Percentiles rank a stretch among this genome's conserved stretches.
Conservation (phyloP, 2,329 filamentous ascomycete species). For the Pseudogymnoascus sp. region DNA sequence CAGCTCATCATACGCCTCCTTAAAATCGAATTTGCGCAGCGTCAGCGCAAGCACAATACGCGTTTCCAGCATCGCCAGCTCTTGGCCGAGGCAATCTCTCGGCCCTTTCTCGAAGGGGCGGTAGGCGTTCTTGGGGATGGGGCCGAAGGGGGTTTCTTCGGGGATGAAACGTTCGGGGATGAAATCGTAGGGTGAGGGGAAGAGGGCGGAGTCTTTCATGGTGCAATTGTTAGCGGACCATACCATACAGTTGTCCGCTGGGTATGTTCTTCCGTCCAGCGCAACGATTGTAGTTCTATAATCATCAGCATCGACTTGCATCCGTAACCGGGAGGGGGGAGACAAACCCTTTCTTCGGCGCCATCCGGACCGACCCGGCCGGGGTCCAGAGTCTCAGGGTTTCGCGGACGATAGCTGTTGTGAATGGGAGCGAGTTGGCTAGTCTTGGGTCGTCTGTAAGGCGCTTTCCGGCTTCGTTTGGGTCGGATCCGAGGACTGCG, state of each 20-base stretch:
- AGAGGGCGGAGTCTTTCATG: neutral
- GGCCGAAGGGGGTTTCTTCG: neutral
- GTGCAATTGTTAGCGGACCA: neutral
- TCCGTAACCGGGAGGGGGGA: neutral
- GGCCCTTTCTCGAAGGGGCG: conserved; percentile 44
- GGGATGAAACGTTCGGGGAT: conserved; percentile 16
- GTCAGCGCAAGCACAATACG: conserved; percentile 40
- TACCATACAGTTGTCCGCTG: conserved; percentile 7
- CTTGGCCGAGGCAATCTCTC: conserved; percentile 49
- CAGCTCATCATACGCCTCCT: conserved; percentile 29
- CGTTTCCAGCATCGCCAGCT: conserved; percentile 41
- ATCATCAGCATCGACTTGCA: neutral
- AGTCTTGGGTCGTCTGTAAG: conserved; percentile 14
- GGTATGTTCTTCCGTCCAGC: neutral
- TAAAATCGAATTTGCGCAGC: conserved; percentile 40
- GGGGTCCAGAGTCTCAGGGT: conserved; percentile 17
- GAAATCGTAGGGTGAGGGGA: neutral
- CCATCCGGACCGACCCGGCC: conserved; percentile 1
- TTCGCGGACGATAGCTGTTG: conserved; percentile 20
- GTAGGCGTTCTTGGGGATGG: neutral
- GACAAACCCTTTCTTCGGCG: neutral
- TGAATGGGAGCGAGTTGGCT: conserved; percentile 18
- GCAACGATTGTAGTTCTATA: neutral
- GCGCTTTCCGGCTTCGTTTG: neutral
- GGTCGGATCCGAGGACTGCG: conserved; percentile 16